Conservation (phyloP, 148 eudicot genomes). For the Rhododendron vialii region DNA sequence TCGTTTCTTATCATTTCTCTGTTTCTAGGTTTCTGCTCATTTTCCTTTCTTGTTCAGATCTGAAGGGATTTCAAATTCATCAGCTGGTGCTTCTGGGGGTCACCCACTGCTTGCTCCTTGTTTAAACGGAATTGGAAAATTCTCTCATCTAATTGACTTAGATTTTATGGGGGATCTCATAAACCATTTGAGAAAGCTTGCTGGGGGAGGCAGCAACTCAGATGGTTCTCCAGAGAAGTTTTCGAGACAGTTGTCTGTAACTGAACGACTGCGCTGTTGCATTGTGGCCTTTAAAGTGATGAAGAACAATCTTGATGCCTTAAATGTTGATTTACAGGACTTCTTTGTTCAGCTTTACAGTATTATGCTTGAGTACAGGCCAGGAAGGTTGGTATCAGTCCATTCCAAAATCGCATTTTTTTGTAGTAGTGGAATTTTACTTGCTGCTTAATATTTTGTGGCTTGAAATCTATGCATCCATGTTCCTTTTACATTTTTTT, state of each 20-base stretch:
- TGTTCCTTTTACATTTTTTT: background rate
- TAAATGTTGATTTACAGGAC: constrained; percentile 90
- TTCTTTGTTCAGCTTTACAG: constrained; percentile 82
- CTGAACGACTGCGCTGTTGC: constrained; percentile 89
- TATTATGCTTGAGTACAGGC: constrained; percentile 75
- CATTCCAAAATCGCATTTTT: background rate
- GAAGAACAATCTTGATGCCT: constrained; percentile 90
- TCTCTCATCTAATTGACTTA: constrained; percentile 79
- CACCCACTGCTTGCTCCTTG: constrained; percentile 81
- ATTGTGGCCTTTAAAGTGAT: constrained; percentile 92
- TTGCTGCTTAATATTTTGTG: background rate
- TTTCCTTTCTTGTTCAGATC: constrained; percentile 31
- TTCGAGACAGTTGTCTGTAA: constrained; percentile 50
- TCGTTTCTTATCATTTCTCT: background rate
- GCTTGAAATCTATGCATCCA: background rate
- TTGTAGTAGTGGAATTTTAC: background rate
- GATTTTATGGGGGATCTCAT: constrained; percentile 93
- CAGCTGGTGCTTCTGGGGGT: constrained; percentile 34
- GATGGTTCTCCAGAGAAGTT: constrained; percentile 28
- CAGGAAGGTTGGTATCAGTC: constrained; percentile 63
- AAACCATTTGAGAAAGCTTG: constrained; percentile 84
- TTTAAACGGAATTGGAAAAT: constrained; percentile 85
- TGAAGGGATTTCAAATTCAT: constrained; percentile 24
- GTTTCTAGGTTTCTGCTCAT: background rate
- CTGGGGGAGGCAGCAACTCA: constrained; percentile 41